These are phyloP conservation scores for Brettanomyces sp. DNA, from an alignment of 805 yeast species.

Conservation along the genomic window DNA sequence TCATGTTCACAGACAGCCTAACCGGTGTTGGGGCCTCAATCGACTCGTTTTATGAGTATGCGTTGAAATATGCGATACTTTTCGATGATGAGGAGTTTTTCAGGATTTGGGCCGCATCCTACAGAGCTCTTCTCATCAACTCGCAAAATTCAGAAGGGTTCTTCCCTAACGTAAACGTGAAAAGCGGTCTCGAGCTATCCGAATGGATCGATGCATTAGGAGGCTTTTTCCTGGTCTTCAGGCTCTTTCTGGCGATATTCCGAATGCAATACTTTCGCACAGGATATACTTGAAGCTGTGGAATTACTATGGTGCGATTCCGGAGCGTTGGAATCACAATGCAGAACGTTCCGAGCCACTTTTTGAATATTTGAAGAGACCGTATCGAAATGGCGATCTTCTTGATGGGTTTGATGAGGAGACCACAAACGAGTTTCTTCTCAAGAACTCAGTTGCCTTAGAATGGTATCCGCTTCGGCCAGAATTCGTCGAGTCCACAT, in stretches of 20 bases:
- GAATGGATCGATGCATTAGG: constrained; percentile 80
- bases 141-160: constrained; percentile 26
- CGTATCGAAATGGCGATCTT: constrained; percentile 12
- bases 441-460: constrained; percentile 36
- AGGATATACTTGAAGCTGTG: constrained; percentile 62
- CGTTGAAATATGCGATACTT: constrained; percentile 65
- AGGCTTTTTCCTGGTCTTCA: constrained; percentile 83
- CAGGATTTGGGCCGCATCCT: constrained; percentile 52
- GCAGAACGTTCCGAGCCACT: constrained; percentile 14
- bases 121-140: constrained; percentile 47
- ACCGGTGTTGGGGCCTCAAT: constrained; percentile 88
- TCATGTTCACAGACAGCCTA: constrained; percentile 43
- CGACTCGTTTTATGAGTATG: constrained; percentile 86
- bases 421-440: constrained; percentile 15
- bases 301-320: constrained; percentile 72
- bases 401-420: constrained; percentile 13
- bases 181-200: constrained; percentile 39
- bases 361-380: constrained; percentile 5
- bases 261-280: constrained; percentile 56
- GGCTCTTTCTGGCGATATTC: constrained; percentile 66
- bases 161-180: constrained; percentile 46
- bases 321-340: constrained; percentile 72
- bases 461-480: constrained; percentile 95
- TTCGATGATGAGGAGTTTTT: constrained; percentile 50
- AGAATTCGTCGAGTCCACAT: constrained; percentile 84